phyloP scores from a whole-genome alignment of 495 filamentous ascomycete species.

The Astrothelium subdiscretum region DNA sequence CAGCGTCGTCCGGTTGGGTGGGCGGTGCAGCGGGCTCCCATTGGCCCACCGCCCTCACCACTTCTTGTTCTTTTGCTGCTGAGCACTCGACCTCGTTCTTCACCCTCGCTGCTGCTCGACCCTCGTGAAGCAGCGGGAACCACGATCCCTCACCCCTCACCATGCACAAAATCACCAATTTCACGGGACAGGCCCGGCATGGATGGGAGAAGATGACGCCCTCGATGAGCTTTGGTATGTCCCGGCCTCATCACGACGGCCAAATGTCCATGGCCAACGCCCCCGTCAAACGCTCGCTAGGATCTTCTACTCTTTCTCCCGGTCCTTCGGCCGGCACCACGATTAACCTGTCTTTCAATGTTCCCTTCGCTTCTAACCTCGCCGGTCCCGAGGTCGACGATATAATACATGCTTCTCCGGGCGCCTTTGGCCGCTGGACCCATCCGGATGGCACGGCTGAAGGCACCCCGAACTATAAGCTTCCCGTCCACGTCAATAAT shows the following conservation, averaged over 20 bases:
- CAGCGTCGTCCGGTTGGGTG: slow-evolving; percentile 1
- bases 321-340: slow-evolving; percentile 28
- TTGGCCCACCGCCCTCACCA: background rate
- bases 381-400: slow-evolving; percentile 84
- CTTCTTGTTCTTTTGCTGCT: background rate
- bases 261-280: slow-evolving; percentile 56
- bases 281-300: slow-evolving; percentile 52
- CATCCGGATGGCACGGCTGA: slow-evolving; percentile 78
- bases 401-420: slow-evolving; percentile 75
- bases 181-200: slow-evolving; percentile 70
- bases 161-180: slow-evolving; percentile 92
- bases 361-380: slow-evolving; percentile 84
- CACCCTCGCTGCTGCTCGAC: background rate
- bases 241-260: slow-evolving; percentile 48
- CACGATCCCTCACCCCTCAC: slow-evolving; percentile 2
- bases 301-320: slow-evolving; percentile 22
- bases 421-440: slow-evolving; percentile 78
- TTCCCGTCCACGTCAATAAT: slow-evolving; percentile 81
- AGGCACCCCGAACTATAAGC: slow-evolving; percentile 66
- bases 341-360: slow-evolving; percentile 73
- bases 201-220: slow-evolving; percentile 87
- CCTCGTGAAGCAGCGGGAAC: background rate
- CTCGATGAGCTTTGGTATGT: slow-evolving; percentile 49
- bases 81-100: background rate
- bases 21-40: background rate